These are phyloP conservation scores for Fusarium hostae DNA, from an alignment of 2,329 filamentous ascomycete species.

Conservation along the genomic window DNA sequence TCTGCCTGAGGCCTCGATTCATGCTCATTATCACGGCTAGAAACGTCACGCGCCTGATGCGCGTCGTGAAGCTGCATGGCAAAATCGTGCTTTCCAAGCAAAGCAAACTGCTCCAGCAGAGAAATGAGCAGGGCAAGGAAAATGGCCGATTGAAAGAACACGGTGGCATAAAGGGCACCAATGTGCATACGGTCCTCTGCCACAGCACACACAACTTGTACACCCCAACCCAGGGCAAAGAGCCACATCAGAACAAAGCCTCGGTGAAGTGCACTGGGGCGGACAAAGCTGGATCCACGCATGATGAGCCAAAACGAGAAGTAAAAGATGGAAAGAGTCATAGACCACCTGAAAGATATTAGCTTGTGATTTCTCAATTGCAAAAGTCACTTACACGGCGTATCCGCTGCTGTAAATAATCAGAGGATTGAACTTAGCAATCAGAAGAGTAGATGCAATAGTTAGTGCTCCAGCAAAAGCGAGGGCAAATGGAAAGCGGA, in stretches of 20 bases:
- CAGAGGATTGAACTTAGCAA: constrained; percentile 86
- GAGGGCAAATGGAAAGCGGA: constrained; percentile 83
- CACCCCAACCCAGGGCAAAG: constrained; percentile 77
- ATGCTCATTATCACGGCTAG: constrained; percentile 40
- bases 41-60: constrained; percentile 56
- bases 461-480: constrained; percentile 74
- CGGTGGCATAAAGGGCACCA: constrained; percentile 80
- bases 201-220: constrained; percentile 78
- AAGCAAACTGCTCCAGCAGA: constrained; percentile 81
- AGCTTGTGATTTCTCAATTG: constrained; percentile 4
- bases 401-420: constrained; percentile 93
- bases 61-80: constrained; percentile 67
- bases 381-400: constrained; percentile 64
- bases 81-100: constrained; percentile 78
- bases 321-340: constrained; percentile 85
- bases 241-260: constrained; percentile 87
- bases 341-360: constrained; percentile 70
- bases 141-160: constrained; percentile 80
- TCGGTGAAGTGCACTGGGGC: constrained; percentile 87
- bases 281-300: constrained; percentile 78
- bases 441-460: constrained; percentile 76
- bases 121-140: constrained; percentile 80
- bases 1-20: constrained; percentile 17
- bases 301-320: constrained; percentile 85
- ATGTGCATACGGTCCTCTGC: constrained; percentile 79